Evolutionary conservation across 331 rosid genomes (phyloP).

Genomic region (Spiraea crenata): DNA sequence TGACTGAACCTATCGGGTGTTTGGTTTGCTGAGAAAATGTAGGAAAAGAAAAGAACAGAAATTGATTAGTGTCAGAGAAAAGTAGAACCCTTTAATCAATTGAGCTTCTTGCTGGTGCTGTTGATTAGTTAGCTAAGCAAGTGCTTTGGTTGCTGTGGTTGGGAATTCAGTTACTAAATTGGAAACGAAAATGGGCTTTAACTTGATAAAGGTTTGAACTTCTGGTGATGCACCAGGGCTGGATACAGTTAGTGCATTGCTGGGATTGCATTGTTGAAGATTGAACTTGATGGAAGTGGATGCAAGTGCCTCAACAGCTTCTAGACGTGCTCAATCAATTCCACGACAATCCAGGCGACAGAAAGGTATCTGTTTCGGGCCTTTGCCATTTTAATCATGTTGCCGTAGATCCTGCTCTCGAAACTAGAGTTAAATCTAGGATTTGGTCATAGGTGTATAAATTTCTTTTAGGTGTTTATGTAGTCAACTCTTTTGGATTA

Average conservation of each 20-base stretch:
- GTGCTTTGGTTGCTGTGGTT: neutral
- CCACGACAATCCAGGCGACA: slow-evolving; percentile 25
- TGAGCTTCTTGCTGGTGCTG: neutral
- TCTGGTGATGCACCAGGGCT: slow-evolving; percentile 20
- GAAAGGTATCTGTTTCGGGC: slow-evolving; percentile 35
- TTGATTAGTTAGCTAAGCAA: neutral
- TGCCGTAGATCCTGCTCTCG: neutral
- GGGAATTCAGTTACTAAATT: neutral
- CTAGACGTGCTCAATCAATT: slow-evolving; percentile 21
- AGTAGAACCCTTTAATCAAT: slow-evolving; percentile 6
- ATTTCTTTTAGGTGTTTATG: neutral
- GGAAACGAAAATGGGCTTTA: neutral
- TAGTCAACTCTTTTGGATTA: neutral
- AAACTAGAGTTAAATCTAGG: neutral
- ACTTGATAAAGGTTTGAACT: slow-evolving; percentile 17
- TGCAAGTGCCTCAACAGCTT: slow-evolving; percentile 33
- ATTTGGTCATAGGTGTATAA: neutral
- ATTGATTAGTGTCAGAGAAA: neutral
- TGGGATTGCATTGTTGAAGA: slow-evolving; percentile 35
- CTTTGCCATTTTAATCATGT: neutral
- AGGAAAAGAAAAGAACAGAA: neutral
- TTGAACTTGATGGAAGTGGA: slow-evolving; percentile 57
- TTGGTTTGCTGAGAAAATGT: slow-evolving; percentile 9
- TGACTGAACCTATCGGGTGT: neutral
- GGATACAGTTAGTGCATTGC: slow-evolving; percentile 20